Conservation (phyloP, 768 basidiomycete species). For the Trametes sanguinea region DNA sequence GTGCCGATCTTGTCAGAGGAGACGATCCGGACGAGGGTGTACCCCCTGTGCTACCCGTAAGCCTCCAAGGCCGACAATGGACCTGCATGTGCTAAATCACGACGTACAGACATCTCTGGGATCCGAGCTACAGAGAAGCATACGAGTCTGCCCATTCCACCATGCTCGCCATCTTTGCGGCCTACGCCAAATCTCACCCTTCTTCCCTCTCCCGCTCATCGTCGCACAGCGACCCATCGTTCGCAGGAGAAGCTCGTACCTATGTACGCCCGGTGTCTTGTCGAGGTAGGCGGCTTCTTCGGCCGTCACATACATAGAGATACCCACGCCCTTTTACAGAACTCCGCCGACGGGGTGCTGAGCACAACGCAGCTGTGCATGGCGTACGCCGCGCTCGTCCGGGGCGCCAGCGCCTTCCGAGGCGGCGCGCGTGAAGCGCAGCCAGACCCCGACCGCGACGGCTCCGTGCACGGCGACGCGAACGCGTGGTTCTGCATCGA, state of each 20-base stretch:
- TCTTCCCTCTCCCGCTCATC: not conserved
- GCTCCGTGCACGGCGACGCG: conserved; percentile 30
- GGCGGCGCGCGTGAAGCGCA: conserved; percentile 8
- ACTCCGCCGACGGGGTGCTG: conserved; percentile 61
- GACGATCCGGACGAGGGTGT: conserved; percentile 55
- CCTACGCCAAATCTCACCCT: conserved; percentile 45
- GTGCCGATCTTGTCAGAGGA: conserved; percentile 57
- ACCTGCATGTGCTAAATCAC: no score
- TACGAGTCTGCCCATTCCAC: conserved; percentile 89
- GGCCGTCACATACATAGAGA: not conserved
- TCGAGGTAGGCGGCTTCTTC: conserved; percentile 52
- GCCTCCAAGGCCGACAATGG: no score
- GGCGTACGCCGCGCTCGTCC: conserved; percentile 73
- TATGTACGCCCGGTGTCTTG: conserved; percentile 70
- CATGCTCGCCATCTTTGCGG: conserved; percentile 70
- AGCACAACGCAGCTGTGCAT: conserved; percentile 67
- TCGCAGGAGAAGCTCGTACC: conserved; percentile 65
- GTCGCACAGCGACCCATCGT: conserved; percentile 24
- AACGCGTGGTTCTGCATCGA: conserved; percentile 75
- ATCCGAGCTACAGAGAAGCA: conserved; percentile 64
- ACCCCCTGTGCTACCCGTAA: conserved; percentile 68
- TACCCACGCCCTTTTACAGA: conserved; percentile 40
- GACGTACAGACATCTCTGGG: conserved; percentile 55
- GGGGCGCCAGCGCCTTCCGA: conserved; percentile 53
- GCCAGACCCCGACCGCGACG: conserved; percentile 5